These are phyloP conservation scores for Cinchona pubescens DNA, from an alignment of 257 asterid genomes.

Conservation along the genomic window DNA sequence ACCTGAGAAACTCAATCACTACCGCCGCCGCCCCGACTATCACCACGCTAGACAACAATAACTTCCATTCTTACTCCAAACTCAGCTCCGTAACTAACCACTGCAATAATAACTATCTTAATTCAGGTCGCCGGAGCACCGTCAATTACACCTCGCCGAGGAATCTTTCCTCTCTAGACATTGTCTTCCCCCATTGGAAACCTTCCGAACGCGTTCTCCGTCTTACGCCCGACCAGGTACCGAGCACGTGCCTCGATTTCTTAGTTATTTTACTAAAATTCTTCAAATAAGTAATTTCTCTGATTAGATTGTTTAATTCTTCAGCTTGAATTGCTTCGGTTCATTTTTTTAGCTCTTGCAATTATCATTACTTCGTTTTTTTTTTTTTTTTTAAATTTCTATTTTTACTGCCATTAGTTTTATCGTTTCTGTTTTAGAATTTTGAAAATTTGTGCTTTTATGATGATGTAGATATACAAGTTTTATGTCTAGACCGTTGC, in stretches of 20 bases:
- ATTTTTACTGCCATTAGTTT: not conserved
- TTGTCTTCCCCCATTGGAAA: constrained; percentile 60
- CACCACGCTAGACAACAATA: constrained; percentile 28
- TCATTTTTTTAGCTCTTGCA: not conserved
- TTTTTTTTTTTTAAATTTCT: too few species aligned
- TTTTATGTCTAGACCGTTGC: too few species aligned
- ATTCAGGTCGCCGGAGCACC: constrained; percentile 47
- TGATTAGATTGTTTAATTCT: not conserved
- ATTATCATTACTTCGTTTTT: not conserved
- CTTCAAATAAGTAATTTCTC: not conserved
- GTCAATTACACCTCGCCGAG: constrained; percentile 36
- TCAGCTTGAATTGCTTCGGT: not conserved
- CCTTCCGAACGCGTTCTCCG: constrained; percentile 76
- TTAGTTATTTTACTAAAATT: not conserved
- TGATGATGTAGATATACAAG: not conserved
- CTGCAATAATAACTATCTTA: constrained; percentile 24
- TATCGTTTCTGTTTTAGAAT: not conserved
- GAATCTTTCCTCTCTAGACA: constrained; percentile 36
- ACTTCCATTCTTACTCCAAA: constrained; percentile 40
- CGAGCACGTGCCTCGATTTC: constrained; percentile 4
- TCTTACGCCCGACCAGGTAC: constrained; percentile 72
- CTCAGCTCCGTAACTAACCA: constrained; percentile 31
- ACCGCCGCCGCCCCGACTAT: constrained; percentile 15
- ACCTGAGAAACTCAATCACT: constrained; percentile 60
- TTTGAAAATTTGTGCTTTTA: not conserved